Base-by-base conservation (phyloP, 345 rosid genomes). In the Melaleuca quinquenervia region DNA sequence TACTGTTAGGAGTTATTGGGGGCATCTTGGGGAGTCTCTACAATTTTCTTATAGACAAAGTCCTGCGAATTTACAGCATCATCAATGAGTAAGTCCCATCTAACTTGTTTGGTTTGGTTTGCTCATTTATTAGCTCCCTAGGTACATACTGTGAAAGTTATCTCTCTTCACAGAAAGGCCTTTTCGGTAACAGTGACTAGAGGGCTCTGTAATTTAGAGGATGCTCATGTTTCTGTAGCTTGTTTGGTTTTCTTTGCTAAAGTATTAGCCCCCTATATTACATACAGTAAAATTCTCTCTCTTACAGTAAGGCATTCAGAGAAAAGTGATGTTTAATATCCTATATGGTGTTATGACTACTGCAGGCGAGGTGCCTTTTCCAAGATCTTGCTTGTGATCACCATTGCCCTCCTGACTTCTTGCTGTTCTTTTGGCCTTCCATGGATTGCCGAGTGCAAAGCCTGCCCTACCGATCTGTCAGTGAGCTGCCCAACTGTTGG, bases 1-100 rank as follows among this genome's bases (percentile, higher is more conserved):
- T 92, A 83, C 86, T 94, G 83, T 90, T 94, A 82, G 95, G 94
- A 70, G 87, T 83, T 36, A 80, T 94, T n/a, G 96, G 94, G 82
- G 95, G 96, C 41, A 27, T 92, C 88, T 86, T 94, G 12, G 96
- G 95, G 76, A 91, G 95, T 91, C 87, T 94, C 21, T 94, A 93
- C 86, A 93, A 94, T 88, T 91, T 86, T 87, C 86, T 89, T 1
- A 85, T 93, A 16, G 94, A 93, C 92, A 94, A 93, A 91, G 94
- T 91, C 84, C 92, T 92, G 84, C 95, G 94, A 75, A 75, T 88
- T 52, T 94, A 94, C 84, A 92, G 95, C 92, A 90, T 92, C 90
- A 91, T 94, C 55, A 94, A 94, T 58, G 95, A 92, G 94, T 92
- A 92, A 20, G 91, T 84, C 27, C 49, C 44, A 9, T 22, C 50